Evolutionary conservation across 139 green algal species (phyloP), one percentile per base, ranked within the genome.

Genomic region (Volvox africanus): DNA sequence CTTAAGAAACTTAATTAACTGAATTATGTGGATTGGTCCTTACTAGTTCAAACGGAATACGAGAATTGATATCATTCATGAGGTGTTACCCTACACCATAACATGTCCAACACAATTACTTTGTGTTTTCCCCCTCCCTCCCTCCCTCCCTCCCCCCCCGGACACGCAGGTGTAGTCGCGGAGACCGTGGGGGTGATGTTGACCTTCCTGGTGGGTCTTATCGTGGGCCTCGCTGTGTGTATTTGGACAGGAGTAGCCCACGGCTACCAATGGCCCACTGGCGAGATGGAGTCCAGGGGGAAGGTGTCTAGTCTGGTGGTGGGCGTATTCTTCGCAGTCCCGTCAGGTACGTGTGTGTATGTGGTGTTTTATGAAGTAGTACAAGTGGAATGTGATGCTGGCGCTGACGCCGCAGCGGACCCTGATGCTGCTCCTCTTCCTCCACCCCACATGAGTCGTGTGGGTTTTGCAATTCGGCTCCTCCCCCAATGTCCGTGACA

Each of bases 321-420:
- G 16, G 92, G 92, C 32, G 24, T 91, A 32, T 81, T 92, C 35
- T 92, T 92, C 65, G 92, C 92, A 0, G 61, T 94, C 24, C 89
- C 89, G 0, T 94, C 92, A 36, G 92, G 92, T 68, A 61, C 20
- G 82, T 20, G 2, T 28, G 30, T 28, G 22, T 55, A 55, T 55
- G 9, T 9, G 44, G 62, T 69, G 17, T 19, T 69, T 69, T 26
- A 26, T 19, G 62, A 69, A 26, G 62, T 17, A 19, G 62, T 19
- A 17, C 62, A 17, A 19, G 62, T 69, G 62, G 17, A 19, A 69
- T 69, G 62, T 69, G 62, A 19, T 26, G 62, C 17, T 19, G 17
- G 62, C 17, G 17, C 19, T 69, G 62, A 17, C 62, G 19, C 62
- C 19, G 62, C 62, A 26, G 62, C 62, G 17, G 62, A 17, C 62